Base-by-base conservation (phyloP, 2,329 filamentous ascomycete genomes). In the Ascochyta viciae-villosae region DNA sequence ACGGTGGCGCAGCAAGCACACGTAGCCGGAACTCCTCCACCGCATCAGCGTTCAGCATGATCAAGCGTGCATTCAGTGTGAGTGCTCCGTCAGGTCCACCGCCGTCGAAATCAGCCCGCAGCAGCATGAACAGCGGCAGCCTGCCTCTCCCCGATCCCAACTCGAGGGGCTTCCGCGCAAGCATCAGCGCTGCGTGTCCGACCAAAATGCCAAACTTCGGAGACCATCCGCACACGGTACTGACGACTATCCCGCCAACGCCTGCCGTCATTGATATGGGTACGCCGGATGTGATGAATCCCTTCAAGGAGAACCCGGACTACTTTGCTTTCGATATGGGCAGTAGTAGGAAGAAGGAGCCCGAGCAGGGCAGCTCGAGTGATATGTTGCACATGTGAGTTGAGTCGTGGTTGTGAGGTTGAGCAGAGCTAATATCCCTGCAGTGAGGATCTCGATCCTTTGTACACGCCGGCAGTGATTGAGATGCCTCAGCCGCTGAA, bases 161-260 rank as follows among this genome's bases (percentile, higher is more conserved):
- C 39, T 65, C 72, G 2, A 56, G 61, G 26, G 62, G 66, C 6
- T 62, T 73, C 29, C 55, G 67, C 22, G 58, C 66, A 39, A 72
- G 67, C 52, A 68, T 72, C 58, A 72, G 64, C 38, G 66, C 68
- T 31, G 73, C 77, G 6, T 78, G 71, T 54, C 77, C 77, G 0
- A 79, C 74, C 1, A 73, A 67, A 38, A 73, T 79, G 68, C 70
- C 76, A 2, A 69, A 50, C 26, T 65, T 68, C 42, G 57, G 66
- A 16, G 68, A 70, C 9, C 63, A 68, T 56, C 67, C 63, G 8
- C 62, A 66, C 26, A 76, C 75, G 3, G 63, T 71, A 31, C 57
- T 80, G 42, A 67, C 68, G 9, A 73, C 74, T 0, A 78, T 80
- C 27, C 76, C 77, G n/a, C 76, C 74, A 3, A 80, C 76, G 6